Evolutionary conservation across 1,284 basidiomycete genomes (phyloP).

Genomic region (Ganoderma resinaceum): DNA sequence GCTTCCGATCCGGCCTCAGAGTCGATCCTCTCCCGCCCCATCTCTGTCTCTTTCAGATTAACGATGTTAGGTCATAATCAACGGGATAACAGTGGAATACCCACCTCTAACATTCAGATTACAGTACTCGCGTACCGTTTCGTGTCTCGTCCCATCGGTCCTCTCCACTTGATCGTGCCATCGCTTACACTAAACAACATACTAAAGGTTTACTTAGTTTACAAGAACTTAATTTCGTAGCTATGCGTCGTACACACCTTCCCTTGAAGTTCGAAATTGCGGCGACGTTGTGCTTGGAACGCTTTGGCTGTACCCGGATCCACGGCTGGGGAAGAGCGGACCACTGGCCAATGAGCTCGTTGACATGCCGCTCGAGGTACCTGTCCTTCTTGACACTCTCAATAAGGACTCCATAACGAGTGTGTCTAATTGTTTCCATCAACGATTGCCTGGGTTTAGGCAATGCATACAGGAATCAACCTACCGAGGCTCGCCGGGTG

Average conservation of each 20-base stretch:
- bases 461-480: neutral
- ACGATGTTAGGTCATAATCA: neutral
- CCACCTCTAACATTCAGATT: too few species aligned
- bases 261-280: neutral
- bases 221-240: neutral
- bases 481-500: neutral
- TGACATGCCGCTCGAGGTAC: slow-evolving; percentile 5
- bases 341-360: neutral
- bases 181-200: slow-evolving; percentile 2
- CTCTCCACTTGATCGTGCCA: slow-evolving; percentile 14
- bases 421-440: neutral
- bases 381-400: neutral
- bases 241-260: neutral
- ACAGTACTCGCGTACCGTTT: neutral
- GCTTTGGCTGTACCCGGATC: neutral
- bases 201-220: slow-evolving; percentile 14
- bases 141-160: neutral
- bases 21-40: slow-evolving; percentile 4
- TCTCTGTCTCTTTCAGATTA: neutral
- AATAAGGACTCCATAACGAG: neutral
- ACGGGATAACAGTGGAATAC: neutral
- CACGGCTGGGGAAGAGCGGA: neutral
- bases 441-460: neutral
- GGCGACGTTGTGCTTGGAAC: neutral
- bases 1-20: too few species aligned